Evolutionary conservation across 345 rosid genomes (phyloP).

Genomic region (Kandelia obovata): DNA sequence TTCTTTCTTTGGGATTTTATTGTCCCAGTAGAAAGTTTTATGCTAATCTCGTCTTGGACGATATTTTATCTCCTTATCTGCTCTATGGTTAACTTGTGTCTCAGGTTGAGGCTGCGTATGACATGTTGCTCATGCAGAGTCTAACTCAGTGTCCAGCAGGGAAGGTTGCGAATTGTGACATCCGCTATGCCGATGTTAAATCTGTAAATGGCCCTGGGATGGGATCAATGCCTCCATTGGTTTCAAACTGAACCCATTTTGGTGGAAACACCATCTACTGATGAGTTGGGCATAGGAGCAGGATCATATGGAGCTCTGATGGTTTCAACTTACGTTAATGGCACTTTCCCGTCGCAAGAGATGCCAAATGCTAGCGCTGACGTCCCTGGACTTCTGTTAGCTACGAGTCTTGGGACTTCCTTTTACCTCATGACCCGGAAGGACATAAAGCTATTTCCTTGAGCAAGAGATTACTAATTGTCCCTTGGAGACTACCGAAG

Average conservation of each 20-base stretch:
- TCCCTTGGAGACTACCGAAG: not conserved
- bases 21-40: not conserved
- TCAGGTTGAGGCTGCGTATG: conserved; percentile 94
- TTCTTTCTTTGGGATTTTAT: not conserved
- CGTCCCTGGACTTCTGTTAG: conserved; percentile 75
- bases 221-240: conserved; percentile 69
- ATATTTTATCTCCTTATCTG: not conserved
- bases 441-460: conserved; percentile 56
- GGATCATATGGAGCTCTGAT: conserved; percentile 89
- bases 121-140: conserved; percentile 93
- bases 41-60: not conserved
- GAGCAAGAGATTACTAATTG: not conserved
- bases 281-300: conserved; percentile 69
- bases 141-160: conserved; percentile 83
- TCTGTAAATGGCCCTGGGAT: conserved; percentile 42
- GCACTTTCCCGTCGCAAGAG: conserved; percentile 45
- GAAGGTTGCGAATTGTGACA: conserved; percentile 63
- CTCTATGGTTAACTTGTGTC: conserved; percentile 14
- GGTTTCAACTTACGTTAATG: conserved; percentile 77
- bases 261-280: conserved; percentile 64
- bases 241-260: conserved; percentile 60
- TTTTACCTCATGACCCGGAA: conserved; percentile 79
- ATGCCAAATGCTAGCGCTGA: conserved; percentile 64
- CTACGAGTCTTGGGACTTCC: conserved; percentile 85
- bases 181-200: conserved; percentile 92